Evolutionary conservation across 257 asterid species (phyloP).

Genomic region (Leptodermis oblonga): DNA sequence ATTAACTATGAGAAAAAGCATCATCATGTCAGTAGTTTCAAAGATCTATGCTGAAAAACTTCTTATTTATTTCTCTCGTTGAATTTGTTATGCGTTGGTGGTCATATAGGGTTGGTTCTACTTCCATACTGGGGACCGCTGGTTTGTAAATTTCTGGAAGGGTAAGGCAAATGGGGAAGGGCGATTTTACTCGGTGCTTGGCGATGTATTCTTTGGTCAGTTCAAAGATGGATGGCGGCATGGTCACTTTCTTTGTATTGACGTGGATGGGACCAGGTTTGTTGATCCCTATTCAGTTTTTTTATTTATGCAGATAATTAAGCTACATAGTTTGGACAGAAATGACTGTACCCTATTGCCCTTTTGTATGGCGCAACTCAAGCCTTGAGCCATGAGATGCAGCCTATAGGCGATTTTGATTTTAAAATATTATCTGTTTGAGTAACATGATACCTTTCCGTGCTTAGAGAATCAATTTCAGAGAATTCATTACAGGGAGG

Average conservation of each 20-base stretch:
- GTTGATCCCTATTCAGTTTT: background rate
- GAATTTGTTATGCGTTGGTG: constrained; percentile 11
- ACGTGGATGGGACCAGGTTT: constrained; percentile 84
- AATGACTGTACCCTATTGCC: background rate
- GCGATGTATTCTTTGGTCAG: constrained; percentile 85
- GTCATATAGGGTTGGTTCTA: constrained; percentile 82
- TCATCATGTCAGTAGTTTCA: background rate
- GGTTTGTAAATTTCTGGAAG: constrained; percentile 94
- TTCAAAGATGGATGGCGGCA: constrained; percentile 98
- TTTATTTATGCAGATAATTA: background rate
- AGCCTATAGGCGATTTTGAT: background rate
- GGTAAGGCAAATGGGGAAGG: constrained; percentile 97
- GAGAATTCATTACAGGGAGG: background rate
- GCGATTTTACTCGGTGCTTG: constrained; percentile 78
- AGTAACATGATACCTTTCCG: too few relatives aligned
- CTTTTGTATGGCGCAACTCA: background rate
- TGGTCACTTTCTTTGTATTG: constrained; percentile 75
- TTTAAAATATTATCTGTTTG: background rate
- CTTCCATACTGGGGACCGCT: constrained; percentile 89
- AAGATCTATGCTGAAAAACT: background rate
- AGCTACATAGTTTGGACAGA: background rate
- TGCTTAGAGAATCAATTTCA: too few relatives aligned
- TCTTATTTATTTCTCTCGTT: background rate
- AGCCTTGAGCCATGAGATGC: background rate
- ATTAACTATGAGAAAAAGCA: background rate